These are phyloP conservation scores for Phialocephala subalpina DNA, from an alignment of 2,329 filamentous ascomycete species.

Conservation along the genomic window DNA sequence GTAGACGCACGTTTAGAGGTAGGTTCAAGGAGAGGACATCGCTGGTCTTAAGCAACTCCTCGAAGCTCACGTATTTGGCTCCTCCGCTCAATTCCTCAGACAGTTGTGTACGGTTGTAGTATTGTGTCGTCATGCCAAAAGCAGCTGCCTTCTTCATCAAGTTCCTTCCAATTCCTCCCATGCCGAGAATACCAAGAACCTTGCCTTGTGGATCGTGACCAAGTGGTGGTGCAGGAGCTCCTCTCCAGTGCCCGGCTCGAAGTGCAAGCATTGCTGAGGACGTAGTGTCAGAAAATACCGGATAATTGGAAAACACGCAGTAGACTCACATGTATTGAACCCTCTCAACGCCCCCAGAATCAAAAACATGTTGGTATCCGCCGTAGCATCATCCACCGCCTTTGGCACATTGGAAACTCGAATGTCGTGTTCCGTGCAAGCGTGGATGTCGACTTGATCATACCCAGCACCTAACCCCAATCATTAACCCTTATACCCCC, in stretches of 20 bases:
- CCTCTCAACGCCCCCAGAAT: slow-evolving; percentile 82
- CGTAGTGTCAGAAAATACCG: not conserved
- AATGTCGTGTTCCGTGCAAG: slow-evolving; percentile 72
- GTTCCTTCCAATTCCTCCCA: slow-evolving; percentile 86
- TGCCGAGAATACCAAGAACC: slow-evolving; percentile 80
- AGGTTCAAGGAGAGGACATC: slow-evolving; percentile 85
- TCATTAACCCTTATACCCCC: not conserved
- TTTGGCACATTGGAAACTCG: slow-evolving; percentile 83
- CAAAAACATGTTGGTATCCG: slow-evolving; percentile 82
- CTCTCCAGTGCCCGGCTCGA: slow-evolving; percentile 73
- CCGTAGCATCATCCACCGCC: slow-evolving; percentile 83
- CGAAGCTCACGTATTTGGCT: slow-evolving; percentile 75
- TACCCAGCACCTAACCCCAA: slow-evolving; percentile 75
- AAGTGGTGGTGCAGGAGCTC: slow-evolving; percentile 60
- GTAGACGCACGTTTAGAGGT: slow-evolving; percentile 76
- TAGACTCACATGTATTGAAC: slow-evolving; percentile 62
- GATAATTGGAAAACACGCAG: not conserved
- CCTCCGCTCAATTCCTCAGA: slow-evolving; percentile 59
- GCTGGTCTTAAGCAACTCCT: slow-evolving; percentile 72
- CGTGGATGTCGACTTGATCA: slow-evolving; percentile 79
- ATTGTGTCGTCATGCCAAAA: slow-evolving; percentile 79
- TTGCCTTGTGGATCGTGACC: slow-evolving; percentile 85
- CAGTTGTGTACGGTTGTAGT: slow-evolving; percentile 75
- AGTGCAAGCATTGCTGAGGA: slow-evolving; percentile 65
- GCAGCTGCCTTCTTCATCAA: slow-evolving; percentile 76